Evolutionary conservation across 768 basidiomycete species (phyloP).

Genomic region (Paxillus involutus): DNA sequence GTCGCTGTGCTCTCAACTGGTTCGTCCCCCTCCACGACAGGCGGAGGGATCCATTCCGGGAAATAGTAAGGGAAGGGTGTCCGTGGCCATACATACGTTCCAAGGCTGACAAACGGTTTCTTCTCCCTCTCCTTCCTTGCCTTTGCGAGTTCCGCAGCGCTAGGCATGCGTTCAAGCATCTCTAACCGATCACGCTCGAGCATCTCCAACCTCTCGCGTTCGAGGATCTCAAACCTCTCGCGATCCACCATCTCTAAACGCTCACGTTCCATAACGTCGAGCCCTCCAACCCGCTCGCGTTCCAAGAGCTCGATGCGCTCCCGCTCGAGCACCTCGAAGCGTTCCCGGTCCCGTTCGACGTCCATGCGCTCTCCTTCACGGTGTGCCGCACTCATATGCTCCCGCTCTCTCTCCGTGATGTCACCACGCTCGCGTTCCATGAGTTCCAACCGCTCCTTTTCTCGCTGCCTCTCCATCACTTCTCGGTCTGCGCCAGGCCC

Average conservation of each 20-base stretch:
- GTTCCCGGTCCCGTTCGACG: slow-evolving; percentile 24
- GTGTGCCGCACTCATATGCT: slow-evolving; percentile 10
- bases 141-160: slow-evolving; percentile 31
- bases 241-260: slow-evolving; percentile 28
- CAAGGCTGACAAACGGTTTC: slow-evolving; percentile 28
- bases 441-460: slow-evolving; percentile 28
- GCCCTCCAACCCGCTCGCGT: slow-evolving; percentile 29
- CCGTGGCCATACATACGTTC: slow-evolving; percentile 31
- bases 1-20: slow-evolving; percentile 13
- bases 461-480: slow-evolving; percentile 17
- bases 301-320: slow-evolving; percentile 30
- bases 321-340: slow-evolving; percentile 33
- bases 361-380: slow-evolving; percentile 24
- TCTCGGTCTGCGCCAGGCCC: slow-evolving; percentile 24
- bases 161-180: slow-evolving; percentile 32
- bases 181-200: slow-evolving; percentile 32
- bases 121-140: slow-evolving; percentile 29
- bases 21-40: slow-evolving; percentile 25
- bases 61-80: slow-evolving; percentile 35
- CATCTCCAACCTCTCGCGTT: slow-evolving; percentile 29
- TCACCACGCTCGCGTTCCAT: slow-evolving; percentile 20
- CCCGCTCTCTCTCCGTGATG: slow-evolving; percentile 16
- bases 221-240: slow-evolving; percentile 27
- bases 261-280: slow-evolving; percentile 29
- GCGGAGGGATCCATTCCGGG: slow-evolving; percentile 32